Conservation (phyloP, 768 basidiomycete species). For the Paxillus involutus region DNA sequence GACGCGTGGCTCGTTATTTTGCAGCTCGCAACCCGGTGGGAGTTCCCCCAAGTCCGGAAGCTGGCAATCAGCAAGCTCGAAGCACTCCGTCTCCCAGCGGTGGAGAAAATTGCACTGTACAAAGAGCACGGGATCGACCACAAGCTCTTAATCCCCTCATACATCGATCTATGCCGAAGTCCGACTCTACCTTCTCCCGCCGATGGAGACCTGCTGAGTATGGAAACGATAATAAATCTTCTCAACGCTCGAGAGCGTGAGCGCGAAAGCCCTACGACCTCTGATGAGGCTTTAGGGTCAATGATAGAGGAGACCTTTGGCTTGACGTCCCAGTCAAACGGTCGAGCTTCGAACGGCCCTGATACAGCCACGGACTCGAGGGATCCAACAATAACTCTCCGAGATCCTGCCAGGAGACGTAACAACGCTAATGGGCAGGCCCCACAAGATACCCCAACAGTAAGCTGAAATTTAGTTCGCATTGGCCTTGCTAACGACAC, state of each 20-base stretch:
- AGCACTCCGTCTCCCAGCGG: conserved; percentile 41
- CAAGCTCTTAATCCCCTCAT: conserved; percentile 50
- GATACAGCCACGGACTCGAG: too few relatives aligned
- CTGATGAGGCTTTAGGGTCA: too few relatives aligned
- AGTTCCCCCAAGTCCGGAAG: conserved; percentile 48
- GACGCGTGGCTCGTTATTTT: conserved; percentile 58
- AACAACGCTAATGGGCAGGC: too few relatives aligned
- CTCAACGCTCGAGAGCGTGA: conserved; percentile 53
- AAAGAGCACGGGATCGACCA: conserved; percentile 51
- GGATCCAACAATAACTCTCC: too few relatives aligned
- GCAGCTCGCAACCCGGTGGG: conserved; percentile 53
- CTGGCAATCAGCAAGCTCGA: conserved; percentile 58
- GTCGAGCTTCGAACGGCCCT: too few relatives aligned
- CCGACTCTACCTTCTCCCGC: conserved; percentile 47
- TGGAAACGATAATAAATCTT: conserved; percentile 54
- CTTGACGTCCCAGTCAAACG: too few relatives aligned
- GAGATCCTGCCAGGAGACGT: too few relatives aligned
- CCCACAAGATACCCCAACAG: too few relatives aligned
- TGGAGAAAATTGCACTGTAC: conserved; percentile 58
- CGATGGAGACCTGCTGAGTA: conserved; percentile 55
- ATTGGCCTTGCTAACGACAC: too few relatives aligned
- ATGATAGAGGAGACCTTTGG: too few relatives aligned
- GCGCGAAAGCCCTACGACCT: too few relatives aligned
- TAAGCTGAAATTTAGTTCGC: too few relatives aligned
- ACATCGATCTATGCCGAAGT: conserved; percentile 52